Evolutionary conservation across 2,329 filamentous ascomycete species (phyloP).

Genomic region (Claviceps africana): DNA sequence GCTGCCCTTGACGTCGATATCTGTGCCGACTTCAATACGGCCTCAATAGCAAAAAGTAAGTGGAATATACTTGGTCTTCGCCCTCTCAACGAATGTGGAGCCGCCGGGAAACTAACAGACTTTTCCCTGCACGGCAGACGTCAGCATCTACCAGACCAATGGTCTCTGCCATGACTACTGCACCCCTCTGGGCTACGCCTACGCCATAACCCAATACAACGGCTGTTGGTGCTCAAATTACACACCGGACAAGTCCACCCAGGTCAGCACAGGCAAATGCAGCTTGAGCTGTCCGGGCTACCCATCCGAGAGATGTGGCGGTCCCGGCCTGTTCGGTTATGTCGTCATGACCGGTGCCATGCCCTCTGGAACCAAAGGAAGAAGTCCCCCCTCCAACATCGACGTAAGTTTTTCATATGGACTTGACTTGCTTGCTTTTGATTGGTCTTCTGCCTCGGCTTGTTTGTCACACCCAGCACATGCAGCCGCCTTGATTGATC

Average conservation of each 20-base stretch:
- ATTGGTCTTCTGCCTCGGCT: neutral
- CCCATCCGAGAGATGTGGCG: conserved; percentile 51
- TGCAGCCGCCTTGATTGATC: neutral
- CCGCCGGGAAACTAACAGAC: neutral
- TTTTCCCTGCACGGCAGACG: conserved; percentile 23
- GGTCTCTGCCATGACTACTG: conserved; percentile 54
- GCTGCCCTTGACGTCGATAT: conserved; percentile 16
- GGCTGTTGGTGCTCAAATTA: conserved; percentile 66
- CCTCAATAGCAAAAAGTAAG: conserved; percentile 18
- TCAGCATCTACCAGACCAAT: conserved; percentile 50
- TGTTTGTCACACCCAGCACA: neutral
- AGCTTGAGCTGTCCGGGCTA: conserved; percentile 53
- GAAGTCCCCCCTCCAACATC: conserved; percentile 10
- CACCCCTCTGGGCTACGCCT: conserved; percentile 38
- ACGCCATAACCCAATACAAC: conserved; percentile 50
- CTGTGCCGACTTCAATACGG: conserved; percentile 26
- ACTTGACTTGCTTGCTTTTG: neutral
- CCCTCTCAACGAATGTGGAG: neutral
- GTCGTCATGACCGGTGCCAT: conserved; percentile 33
- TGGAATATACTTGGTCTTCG: no score
- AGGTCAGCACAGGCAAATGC: conserved; percentile 35
- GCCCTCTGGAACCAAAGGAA: conserved; percentile 42
- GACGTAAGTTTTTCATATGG: conserved; percentile 14
- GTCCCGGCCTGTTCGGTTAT: conserved; percentile 49
- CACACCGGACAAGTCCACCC: conserved; percentile 33